Percentiles rank a stretch among this genome's conserved stretches.
These are phyloP conservation scores for Monosporascus sp. DNA, from an alignment of 2,329 filamentous ascomycete genomes.

Conservation along the genomic window DNA sequence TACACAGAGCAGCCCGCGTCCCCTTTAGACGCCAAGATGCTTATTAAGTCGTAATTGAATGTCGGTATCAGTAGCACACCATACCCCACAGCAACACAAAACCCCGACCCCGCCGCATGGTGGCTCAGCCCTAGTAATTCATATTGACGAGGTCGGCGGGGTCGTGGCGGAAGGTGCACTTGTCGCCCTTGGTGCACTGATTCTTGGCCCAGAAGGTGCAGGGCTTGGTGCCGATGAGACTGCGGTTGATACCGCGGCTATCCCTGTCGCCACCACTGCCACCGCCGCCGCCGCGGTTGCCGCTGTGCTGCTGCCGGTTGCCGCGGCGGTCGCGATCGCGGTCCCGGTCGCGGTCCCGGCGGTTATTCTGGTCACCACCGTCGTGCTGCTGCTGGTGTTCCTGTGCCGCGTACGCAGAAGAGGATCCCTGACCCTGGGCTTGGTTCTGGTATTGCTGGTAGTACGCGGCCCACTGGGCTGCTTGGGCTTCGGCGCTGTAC, in stretches of 20 bases:
- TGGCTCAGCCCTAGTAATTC: conserved; percentile 11
- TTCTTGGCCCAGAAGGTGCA: conserved; percentile 68
- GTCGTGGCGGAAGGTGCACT: conserved; percentile 70
- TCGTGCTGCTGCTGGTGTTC: not conserved
- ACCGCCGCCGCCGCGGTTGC: conserved; percentile 28
- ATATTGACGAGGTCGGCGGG: conserved; percentile 19
- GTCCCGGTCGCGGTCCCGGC: not conserved
- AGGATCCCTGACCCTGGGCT: not conserved
- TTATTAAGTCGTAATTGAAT: too few species aligned
- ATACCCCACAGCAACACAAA: not conserved
- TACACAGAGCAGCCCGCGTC: too few species aligned
- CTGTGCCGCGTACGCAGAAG: not conserved
- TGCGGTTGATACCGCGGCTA: conserved; percentile 45
- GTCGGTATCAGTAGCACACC: too few species aligned
- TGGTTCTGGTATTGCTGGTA: not conserved
- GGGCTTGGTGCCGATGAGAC: conserved; percentile 59
- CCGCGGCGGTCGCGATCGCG: conserved; percentile 15
- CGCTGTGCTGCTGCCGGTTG: conserved; percentile 13
- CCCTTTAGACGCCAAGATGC: too few species aligned
- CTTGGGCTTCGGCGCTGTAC: not conserved
- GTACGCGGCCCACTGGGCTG: not conserved
- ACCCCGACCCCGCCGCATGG: not conserved
- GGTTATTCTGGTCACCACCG: not conserved
- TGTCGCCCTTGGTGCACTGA: conserved; percentile 66
- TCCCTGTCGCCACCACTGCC: conserved; percentile 35